Evolutionary conservation across 805 yeast genomes (phyloP).

Genomic region (Candida coleopterorum): DNA sequence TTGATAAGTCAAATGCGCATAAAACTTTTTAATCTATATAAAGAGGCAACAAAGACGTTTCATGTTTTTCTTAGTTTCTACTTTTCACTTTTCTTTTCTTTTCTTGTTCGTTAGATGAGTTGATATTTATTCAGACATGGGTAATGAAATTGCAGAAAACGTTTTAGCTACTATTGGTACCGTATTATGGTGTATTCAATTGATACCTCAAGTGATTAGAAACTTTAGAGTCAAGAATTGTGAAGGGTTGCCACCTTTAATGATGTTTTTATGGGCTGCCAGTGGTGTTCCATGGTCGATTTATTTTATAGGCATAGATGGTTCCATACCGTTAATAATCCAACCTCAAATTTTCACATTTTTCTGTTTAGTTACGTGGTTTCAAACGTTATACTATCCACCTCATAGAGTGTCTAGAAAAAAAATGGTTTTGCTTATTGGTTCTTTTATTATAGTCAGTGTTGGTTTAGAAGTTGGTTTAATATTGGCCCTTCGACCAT

Average conservation of each 20-base stretch:
- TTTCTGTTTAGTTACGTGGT: slow-evolving; percentile 65
- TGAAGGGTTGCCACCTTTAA: slow-evolving; percentile 80
- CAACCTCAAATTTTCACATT: slow-evolving; percentile 84
- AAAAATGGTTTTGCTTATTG: slow-evolving; percentile 33
- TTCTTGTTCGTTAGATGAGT: slow-evolving; percentile 14
- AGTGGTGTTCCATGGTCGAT: slow-evolving; percentile 82
- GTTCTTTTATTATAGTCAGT: slow-evolving; percentile 36
- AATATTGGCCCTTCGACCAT: slow-evolving; percentile 62
- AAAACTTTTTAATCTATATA: background rate
- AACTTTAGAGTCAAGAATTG: slow-evolving; percentile 76
- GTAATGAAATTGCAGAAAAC: slow-evolving; percentile 50
- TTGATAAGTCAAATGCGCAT: background rate
- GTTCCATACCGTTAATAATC: slow-evolving; percentile 72
- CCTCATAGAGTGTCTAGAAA: slow-evolving; percentile 44
- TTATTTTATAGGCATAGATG: slow-evolving; percentile 69
- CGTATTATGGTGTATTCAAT: slow-evolving; percentile 86
- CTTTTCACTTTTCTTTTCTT: background rate
- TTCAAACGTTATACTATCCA: slow-evolving; percentile 61
- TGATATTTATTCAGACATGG: slow-evolving; percentile 26
- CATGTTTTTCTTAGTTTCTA: background rate
- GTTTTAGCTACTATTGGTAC: slow-evolving; percentile 88
- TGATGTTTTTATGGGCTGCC: slow-evolving; percentile 77
- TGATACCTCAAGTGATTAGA: slow-evolving; percentile 76
- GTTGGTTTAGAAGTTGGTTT: slow-evolving; percentile 67
- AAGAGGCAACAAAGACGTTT: no score